phyloP scores from a whole-genome alignment of 768 basidiomycete genomes.

The Candolleomyces eurysporus region DNA sequence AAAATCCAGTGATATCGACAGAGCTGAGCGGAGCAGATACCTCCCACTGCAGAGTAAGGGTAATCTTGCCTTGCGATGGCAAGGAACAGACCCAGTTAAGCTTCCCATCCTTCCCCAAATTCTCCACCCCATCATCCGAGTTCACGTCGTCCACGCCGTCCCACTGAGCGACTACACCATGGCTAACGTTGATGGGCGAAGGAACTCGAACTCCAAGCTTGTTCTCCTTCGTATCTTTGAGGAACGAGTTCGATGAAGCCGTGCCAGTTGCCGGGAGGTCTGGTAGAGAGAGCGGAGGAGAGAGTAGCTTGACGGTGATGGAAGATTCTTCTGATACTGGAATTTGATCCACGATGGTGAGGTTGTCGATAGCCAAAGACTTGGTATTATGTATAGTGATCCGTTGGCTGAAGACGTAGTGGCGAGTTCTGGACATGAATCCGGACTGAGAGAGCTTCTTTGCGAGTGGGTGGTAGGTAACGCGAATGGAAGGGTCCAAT shows the following conservation, averaged over 20 bases:
- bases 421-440: constrained; percentile 32
- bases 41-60: constrained; percentile 39
- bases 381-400: constrained; percentile 43
- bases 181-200: constrained; percentile 20
- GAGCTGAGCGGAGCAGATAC: constrained; percentile 26
- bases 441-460: constrained; percentile 33
- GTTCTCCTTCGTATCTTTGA: neutral
- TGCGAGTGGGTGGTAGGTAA: constrained; percentile 37
- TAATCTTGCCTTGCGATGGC: constrained; percentile 27
- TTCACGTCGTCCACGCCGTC: constrained; percentile 31
- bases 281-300: constrained; percentile 24
- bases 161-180: constrained; percentile 36
- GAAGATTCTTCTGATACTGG: constrained; percentile 36
- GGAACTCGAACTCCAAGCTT: constrained; percentile 13
- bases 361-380: constrained; percentile 21
- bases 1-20: constrained; percentile 19
- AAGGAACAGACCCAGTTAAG: constrained; percentile 31
- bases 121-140: constrained; percentile 19
- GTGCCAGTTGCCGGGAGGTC: neutral
- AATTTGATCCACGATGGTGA: constrained; percentile 40
- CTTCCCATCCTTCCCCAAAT: constrained; percentile 32
- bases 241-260: neutral
- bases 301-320: constrained; percentile 39
- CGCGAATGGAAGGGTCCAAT: constrained; percentile 38
- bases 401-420: constrained; percentile 32